A percentile compares a stretch with the other conserved stretches of the same genome.
These are phyloP conservation scores for Candida bentonensis DNA, from an alignment of 805 yeast species.

Conservation along the genomic window DNA sequence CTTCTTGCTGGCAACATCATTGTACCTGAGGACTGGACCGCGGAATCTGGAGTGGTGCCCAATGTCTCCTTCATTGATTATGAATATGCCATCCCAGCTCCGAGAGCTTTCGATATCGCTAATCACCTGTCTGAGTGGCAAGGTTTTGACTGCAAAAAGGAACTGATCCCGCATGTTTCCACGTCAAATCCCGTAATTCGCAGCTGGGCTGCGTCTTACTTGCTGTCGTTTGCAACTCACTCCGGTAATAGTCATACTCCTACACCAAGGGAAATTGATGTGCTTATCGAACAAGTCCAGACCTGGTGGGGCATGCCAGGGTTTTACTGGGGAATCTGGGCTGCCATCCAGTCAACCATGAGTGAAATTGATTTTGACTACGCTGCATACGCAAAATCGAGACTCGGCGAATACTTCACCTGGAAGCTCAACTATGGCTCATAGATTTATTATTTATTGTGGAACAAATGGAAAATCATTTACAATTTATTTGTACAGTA, in stretches of 20 bases:
- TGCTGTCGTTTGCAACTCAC: constrained; percentile 21
- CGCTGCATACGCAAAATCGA: constrained; percentile 39
- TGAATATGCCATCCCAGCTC: constrained; percentile 60
- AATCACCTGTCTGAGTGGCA: constrained; percentile 74
- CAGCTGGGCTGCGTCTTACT: constrained; percentile 46
- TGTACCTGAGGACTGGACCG: constrained; percentile 30
- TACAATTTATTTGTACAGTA: background rate
- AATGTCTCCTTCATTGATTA: constrained; percentile 48
- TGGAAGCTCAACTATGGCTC: constrained; percentile 31
- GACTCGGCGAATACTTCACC: constrained; percentile 54
- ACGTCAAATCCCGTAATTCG: constrained; percentile 30
- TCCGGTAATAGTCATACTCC: constrained; percentile 2
- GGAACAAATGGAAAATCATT: background rate
- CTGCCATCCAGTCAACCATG: constrained; percentile 55
- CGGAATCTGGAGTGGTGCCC: constrained; percentile 5
- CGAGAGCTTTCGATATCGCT: constrained; percentile 61
- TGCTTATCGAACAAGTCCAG: constrained; percentile 40
- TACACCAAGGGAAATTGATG: constrained; percentile 23
- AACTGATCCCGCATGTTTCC: constrained; percentile 42
- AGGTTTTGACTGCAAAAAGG: constrained; percentile 57
- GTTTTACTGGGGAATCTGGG: constrained; percentile 78
- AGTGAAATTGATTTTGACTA: constrained; percentile 65
- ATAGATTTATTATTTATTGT: background rate
- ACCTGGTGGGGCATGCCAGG: constrained; percentile 69
- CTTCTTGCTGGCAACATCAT: constrained; percentile 61